Evolutionary conservation across 345 rosid species (phyloP), one percentile per base, ranked within the genome.

Genomic region (Cardamine resedifolia): DNA sequence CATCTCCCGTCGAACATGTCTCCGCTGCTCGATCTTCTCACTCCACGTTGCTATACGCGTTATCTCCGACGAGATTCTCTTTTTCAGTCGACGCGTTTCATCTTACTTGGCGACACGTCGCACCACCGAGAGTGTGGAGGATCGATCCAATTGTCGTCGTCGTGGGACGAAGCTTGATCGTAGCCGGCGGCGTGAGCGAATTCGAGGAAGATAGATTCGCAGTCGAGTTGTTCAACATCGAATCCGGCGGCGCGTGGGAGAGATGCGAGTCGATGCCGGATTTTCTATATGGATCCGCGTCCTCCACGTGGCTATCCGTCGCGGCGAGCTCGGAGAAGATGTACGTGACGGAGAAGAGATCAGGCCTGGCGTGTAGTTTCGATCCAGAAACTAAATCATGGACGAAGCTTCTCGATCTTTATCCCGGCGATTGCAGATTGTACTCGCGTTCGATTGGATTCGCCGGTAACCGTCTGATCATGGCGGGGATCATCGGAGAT

Each of bases 21-120:
- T 79, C 88, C 1, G 27, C 39, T 43, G 79, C 82, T 76, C 83
- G 87, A 16, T 87, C 97, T 15, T 83, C 95, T 34, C 78, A 85
- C 76, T 84, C 90, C 44, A 59, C 81, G 18, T 77, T 93, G 26
- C 84, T 90, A 24, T 89, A 87, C 84, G 70, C 72, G 68, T 23
- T 90, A 7, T 86, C 97, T 0, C 83, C 86, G 4, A 48, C 85
- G 31, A 79, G 36, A 45, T 61, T 88, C 51, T 87, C 90, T 9
- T 85, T 93, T 85, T 90, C 98, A 5, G 6, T 69, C 45, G 98
- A 93, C 80, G 83, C 89, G 2, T 81, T 93, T 67, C 87, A 85
- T 72, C 76, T 84, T 4, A 45, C 69, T 10, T 90, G 98, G 98
- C 84, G 79, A 77, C 84, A 84, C 70, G 88, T 72, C 38, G 64